A percentile compares a stretch with the other conserved stretches of the same genome.
Conservation (phyloP, 106 monocot species). For the Hemerocallis citrina region DNA sequence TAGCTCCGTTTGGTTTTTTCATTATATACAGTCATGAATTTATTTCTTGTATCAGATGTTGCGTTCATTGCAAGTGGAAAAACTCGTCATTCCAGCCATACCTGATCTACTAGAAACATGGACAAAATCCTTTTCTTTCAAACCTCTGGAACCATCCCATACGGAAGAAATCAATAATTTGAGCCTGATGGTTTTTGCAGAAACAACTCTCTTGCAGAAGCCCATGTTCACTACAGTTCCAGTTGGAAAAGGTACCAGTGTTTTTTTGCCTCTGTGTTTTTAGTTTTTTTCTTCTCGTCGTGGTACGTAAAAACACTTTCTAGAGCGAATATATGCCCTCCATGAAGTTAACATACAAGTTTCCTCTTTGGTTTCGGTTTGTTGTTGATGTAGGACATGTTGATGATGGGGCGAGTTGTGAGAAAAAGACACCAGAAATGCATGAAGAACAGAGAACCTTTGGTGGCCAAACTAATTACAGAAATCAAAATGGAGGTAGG, state of each 20-base stretch:
- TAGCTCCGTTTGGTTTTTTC: no score
- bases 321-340: background rate
- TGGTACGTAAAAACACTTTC: no score
- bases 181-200: conserved; percentile 51
- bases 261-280: background rate
- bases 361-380: background rate
- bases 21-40: background rate
- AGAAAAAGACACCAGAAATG: background rate
- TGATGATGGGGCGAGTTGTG: background rate
- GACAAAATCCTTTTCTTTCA: conserved; percentile 53
- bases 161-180: conserved; percentile 43
- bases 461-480: no score
- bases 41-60: conserved; percentile 34
- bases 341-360: background rate
- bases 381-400: background rate
- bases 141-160: conserved; percentile 24
- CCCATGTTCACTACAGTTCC: conserved; percentile 11
- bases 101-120: conserved; percentile 55
- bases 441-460: no score
- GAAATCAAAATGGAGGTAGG: no score
- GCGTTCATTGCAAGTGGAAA: conserved; percentile 28
- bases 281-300: no score
- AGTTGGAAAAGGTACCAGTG: conserved; percentile 12
- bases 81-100: conserved; percentile 60
- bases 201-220: conserved; percentile 54